A percentile compares a stretch with the other conserved stretches of the same genome.
Evolutionary conservation across 441 rosid species (phyloP).

Genomic region (Eutrema salsugineum): DNA sequence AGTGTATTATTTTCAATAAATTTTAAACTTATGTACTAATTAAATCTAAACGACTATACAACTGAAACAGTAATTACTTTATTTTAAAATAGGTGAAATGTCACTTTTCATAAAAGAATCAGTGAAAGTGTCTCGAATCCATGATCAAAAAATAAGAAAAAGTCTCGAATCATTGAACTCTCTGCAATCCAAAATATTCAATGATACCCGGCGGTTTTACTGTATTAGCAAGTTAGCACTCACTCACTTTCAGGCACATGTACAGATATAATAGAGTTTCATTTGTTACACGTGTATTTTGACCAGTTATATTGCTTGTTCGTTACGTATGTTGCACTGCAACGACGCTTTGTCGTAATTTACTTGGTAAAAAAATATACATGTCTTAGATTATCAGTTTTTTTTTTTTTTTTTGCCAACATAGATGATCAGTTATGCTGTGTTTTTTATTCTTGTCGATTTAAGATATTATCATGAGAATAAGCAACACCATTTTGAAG

Average conservation of each 20-base stretch:
- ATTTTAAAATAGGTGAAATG: too few species aligned
- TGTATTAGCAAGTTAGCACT: not conserved
- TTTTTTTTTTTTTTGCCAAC: too few species aligned
- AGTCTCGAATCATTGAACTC: too few species aligned
- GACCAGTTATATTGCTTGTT: conserved; percentile 17
- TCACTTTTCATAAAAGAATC: too few species aligned
- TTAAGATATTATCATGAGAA: not conserved
- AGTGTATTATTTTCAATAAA: not conserved
- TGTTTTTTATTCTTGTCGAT: too few species aligned
- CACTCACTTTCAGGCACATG: conserved; percentile 9
- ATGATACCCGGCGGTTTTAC: not conserved
- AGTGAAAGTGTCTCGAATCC: too few species aligned
- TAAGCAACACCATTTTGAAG: not conserved
- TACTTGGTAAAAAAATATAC: not conserved
- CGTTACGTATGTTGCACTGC: conserved; percentile 9
- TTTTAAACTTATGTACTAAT: not conserved
- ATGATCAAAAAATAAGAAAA: too few species aligned
- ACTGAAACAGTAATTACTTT: not conserved
- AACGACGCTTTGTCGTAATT: conserved; percentile 4
- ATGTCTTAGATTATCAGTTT: not conserved
- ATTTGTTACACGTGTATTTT: conserved; percentile 6
- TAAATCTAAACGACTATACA: not conserved
- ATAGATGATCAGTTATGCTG: not conserved
- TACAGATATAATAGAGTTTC: not conserved
- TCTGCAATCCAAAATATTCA: not conserved